These are phyloP conservation scores for Lepidium didymum DNA, from an alignment of 345 rosid genomes.

Conservation along the genomic window DNA sequence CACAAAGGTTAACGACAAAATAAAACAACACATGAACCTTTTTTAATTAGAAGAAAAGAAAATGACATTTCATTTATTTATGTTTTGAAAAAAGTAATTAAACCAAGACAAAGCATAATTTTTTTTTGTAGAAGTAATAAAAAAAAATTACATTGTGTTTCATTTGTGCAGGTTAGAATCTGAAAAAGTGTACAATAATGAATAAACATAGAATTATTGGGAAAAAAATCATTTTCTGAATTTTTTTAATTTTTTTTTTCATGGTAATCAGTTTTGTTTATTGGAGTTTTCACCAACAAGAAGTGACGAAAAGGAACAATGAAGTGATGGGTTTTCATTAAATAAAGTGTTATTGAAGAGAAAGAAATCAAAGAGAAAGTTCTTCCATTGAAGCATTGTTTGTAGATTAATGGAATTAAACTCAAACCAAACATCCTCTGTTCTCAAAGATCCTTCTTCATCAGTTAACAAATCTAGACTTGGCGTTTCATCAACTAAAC, in stretches of 20 bases:
- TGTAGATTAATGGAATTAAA: constrained; percentile 51
- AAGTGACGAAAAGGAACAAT: constrained; percentile 71
- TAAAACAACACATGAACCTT: background rate
- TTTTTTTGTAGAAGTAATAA: background rate
- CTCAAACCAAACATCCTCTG: constrained; percentile 64
- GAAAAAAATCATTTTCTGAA: background rate
- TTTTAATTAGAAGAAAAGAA: background rate
- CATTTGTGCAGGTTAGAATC: too few species aligned
- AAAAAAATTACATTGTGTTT: too few species aligned
- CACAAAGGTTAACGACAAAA: constrained; percentile 3
- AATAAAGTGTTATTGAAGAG: constrained; percentile 27
- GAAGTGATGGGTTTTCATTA: constrained; percentile 94
- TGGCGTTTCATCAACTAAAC: constrained; percentile 41
- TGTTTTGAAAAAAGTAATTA: background rate
- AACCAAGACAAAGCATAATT: background rate
- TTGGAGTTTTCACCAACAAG: constrained; percentile 70
- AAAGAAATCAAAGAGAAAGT: background rate
- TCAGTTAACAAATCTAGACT: constrained; percentile 46
- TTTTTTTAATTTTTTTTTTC: background rate
- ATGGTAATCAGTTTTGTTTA: constrained; percentile 37
- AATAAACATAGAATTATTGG: too few species aligned
- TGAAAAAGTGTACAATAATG: too few species aligned
- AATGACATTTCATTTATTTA: background rate
- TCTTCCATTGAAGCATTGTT: constrained; percentile 13
- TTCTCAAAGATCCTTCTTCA: constrained; percentile 57